phyloP scores from a whole-genome alignment of 2,329 filamentous ascomycete genomes.

The Cladorrhinum sp. region DNA sequence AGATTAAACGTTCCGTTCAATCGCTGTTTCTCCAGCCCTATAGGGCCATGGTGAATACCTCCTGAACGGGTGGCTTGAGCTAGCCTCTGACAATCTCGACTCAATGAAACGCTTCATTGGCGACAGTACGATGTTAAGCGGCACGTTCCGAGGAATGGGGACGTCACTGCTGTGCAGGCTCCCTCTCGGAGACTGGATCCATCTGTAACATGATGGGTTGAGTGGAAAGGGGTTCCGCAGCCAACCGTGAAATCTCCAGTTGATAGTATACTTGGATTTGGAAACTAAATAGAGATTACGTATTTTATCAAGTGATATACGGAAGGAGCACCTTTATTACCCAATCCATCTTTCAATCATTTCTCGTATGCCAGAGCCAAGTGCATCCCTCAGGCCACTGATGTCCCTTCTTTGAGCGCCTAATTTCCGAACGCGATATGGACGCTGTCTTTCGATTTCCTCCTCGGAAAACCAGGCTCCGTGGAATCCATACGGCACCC shows the following conservation, averaged over 20 bases:
- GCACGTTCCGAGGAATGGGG: background rate
- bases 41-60: background rate
- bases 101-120: background rate
- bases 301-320: too few relatives aligned
- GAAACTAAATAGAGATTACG: too few relatives aligned
- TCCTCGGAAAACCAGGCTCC: conserved; percentile 49
- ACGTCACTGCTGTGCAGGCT: background rate
- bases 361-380: background rate
- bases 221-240: too few relatives aligned
- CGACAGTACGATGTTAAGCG: background rate
- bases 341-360: background rate
- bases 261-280: too few relatives aligned
- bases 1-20: background rate
- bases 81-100: background rate
- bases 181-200: too few relatives aligned
- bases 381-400: background rate
- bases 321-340: background rate
- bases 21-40: background rate
- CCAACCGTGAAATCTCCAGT: too few relatives aligned
- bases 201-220: too few relatives aligned
- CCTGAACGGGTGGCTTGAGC: background rate
- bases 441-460: conserved; percentile 43
- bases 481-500: conserved; percentile 68
- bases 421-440: conserved; percentile 9
- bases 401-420: background rate